A percentile compares a stretch with the other conserved stretches of the same genome.
Evolutionary conservation across 129 eudicot genomes (phyloP).

Genomic region (Chrysanthemum seticuspe): DNA sequence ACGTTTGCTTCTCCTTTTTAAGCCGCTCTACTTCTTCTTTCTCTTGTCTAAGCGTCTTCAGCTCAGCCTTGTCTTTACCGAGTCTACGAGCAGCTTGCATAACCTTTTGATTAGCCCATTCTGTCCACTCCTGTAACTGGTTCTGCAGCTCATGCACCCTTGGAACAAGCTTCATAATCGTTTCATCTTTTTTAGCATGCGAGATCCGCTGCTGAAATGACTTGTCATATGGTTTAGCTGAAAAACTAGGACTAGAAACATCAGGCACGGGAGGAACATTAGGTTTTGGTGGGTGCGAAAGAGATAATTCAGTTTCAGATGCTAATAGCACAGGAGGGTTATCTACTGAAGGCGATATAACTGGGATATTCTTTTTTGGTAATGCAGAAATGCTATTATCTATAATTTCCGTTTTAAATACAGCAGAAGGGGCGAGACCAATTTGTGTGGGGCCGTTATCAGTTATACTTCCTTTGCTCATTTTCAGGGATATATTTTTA

Average conservation of each 20-base stretch:
- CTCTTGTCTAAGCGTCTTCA: constrained; percentile 78
- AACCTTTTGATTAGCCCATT: constrained; percentile 99
- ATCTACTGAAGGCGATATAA: not conserved
- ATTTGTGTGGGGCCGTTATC: constrained; percentile 37
- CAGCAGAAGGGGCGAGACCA: constrained; percentile 25
- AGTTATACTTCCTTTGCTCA: constrained; percentile 48
- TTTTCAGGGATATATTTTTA: constrained; percentile 55
- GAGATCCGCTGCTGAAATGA: constrained; percentile 51
- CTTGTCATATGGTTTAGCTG: constrained; percentile 47
- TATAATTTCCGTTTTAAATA: constrained; percentile 27
- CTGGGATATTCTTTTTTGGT: constrained; percentile 36
- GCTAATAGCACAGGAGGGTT: constrained; percentile 36
- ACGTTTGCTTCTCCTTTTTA: constrained; percentile 74
- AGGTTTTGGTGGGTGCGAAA: constrained; percentile 56
- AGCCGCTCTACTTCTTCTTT: constrained; percentile 94
- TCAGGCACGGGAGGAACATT: constrained; percentile 35
- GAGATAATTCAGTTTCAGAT: constrained; percentile 89
- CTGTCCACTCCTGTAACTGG: constrained; percentile 95
- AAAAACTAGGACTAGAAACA: constrained; percentile 42
- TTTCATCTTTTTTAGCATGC: constrained; percentile 74
- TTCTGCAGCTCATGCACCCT: constrained; percentile 74
- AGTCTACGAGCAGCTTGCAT: constrained; percentile 96
- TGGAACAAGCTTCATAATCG: constrained; percentile 66
- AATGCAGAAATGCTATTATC: constrained; percentile 25
- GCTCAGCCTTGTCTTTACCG: constrained; percentile 90